Conservation (phyloP, 768 basidiomycete species). For the Boletus vinaceobasis region DNA sequence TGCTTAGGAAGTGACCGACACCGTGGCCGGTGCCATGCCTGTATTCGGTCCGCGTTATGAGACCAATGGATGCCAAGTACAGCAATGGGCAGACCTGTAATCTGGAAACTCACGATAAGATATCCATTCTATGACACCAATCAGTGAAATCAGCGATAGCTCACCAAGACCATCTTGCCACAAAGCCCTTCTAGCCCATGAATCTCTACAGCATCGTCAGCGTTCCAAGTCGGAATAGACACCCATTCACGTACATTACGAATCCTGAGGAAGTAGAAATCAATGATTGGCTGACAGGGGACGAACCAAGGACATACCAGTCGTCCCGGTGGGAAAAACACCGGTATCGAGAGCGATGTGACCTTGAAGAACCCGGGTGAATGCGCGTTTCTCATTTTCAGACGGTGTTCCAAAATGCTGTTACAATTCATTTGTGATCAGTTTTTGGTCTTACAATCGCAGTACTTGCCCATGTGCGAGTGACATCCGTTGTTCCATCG, state of each 20-base stretch:
- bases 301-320: conserved; percentile 42
- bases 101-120: conserved; percentile 34
- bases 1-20: conserved; percentile 91
- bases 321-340: conserved; percentile 78
- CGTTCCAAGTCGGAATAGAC: background rate
- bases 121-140: background rate
- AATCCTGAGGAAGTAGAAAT: conserved; percentile 39
- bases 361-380: conserved; percentile 89
- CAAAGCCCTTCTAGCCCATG: conserved; percentile 71
- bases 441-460: background rate
- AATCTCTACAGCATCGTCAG: conserved; percentile 50
- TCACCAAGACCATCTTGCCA: conserved; percentile 88
- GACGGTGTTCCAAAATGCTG: conserved; percentile 89
- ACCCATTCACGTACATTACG: conserved; percentile 41
- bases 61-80: background rate
- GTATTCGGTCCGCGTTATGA: conserved; percentile 5
- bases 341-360: conserved; percentile 87
- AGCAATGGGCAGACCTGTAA: conserved; percentile 44
- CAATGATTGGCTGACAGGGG: background rate
- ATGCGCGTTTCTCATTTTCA: conserved; percentile 78
- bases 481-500: conserved; percentile 96
- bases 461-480: conserved; percentile 72
- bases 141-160: conserved; percentile 11
- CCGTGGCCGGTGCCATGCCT: conserved; percentile 95
- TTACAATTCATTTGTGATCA: background rate